These are phyloP conservation scores for Gentiana dahurica DNA, from an alignment of 257 asterid genomes.

Conservation along the genomic window DNA sequence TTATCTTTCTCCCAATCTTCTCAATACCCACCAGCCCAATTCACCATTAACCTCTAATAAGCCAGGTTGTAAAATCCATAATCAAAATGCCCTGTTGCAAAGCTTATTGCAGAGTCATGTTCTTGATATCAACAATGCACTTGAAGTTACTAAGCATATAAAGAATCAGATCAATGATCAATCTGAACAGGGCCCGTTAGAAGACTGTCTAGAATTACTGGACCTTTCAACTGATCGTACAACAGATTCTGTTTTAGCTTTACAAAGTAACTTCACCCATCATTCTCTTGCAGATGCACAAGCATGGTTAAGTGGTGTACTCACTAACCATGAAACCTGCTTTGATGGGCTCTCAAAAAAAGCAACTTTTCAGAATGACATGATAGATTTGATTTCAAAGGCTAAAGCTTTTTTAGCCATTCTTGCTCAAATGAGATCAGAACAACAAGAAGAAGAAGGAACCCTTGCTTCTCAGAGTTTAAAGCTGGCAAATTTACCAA, in stretches of 20 bases:
- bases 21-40: slow-evolving; percentile 1
- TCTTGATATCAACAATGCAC: slow-evolving; percentile 13
- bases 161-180: slow-evolving; percentile 15
- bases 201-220: slow-evolving; percentile 39
- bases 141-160: background rate
- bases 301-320: slow-evolving; percentile 41
- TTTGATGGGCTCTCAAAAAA: slow-evolving; percentile 25
- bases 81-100: slow-evolving; percentile 8
- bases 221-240: slow-evolving; percentile 32
- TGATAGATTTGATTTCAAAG: slow-evolving; percentile 22
- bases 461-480: background rate
- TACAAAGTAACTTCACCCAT: background rate
- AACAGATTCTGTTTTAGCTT: slow-evolving; percentile 19
- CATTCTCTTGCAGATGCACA: slow-evolving; percentile 19
- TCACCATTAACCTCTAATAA: slow-evolving; percentile 5
- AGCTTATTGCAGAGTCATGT: slow-evolving; percentile 19
- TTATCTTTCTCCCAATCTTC: slow-evolving; percentile 16
- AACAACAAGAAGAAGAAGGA: background rate
- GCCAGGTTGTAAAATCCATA: background rate
- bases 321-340: slow-evolving; percentile 46
- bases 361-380: background rate
- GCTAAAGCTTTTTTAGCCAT: slow-evolving; percentile 33
- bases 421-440: background rate
- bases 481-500: slow-evolving; percentile 16
- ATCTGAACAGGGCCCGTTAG: slow-evolving; percentile 17